Evolutionary conservation across 2,329 filamentous ascomycete genomes (phyloP), one percentile per base, ranked within the genome.

Genomic region (Juglanconis sp.): DNA sequence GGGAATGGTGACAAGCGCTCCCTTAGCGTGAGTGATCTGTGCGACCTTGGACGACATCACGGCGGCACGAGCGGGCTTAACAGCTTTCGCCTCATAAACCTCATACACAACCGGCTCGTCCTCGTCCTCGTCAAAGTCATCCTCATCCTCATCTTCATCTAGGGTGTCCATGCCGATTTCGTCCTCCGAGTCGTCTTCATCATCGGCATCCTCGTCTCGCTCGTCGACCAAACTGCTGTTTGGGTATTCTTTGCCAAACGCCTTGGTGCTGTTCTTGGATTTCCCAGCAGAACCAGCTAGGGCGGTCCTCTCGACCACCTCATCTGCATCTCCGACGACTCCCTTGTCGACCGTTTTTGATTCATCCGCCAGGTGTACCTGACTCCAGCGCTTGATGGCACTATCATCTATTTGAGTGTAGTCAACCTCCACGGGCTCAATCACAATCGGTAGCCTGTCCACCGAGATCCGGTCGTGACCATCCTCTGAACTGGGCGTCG

Each of bases 1-100:
- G 11, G 90, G 87, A 61, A 97, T 96, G 50, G 86, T 92, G 34
- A 97, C 91, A 54, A 97, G 79, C 54, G 89, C 88, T 31, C 92
- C 91, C 69, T 90, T 89, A 44, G 86, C 88, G 35, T 83, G 81
- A 59, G 92, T 86, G 58, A 86, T 82, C 57, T 89, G 86, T 3
- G 89, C 85, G 57, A 86, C 81, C 57, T 89, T 85, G 1, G 89
- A 86, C 2, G 84, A 82, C 52, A 86, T 77, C 48, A 84, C 79
- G 46, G 85, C 82, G 56, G 86, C 82, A 6, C 81, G 79, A 15
- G 85, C 76, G 15, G 82, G 81, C 63, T 85, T 81, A 24, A 81
- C 78, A 15, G 84, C 79, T 4, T 81, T 77, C 11, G 79, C 85
- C 35, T 57, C 55, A 34, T 57, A 57, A 56, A 91, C 83, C 67